Percentiles rank a stretch among this genome's conserved stretches.
Conservation (phyloP, 2,329 filamentous ascomycete genomes). For the Sclerotinia glacialis region DNA sequence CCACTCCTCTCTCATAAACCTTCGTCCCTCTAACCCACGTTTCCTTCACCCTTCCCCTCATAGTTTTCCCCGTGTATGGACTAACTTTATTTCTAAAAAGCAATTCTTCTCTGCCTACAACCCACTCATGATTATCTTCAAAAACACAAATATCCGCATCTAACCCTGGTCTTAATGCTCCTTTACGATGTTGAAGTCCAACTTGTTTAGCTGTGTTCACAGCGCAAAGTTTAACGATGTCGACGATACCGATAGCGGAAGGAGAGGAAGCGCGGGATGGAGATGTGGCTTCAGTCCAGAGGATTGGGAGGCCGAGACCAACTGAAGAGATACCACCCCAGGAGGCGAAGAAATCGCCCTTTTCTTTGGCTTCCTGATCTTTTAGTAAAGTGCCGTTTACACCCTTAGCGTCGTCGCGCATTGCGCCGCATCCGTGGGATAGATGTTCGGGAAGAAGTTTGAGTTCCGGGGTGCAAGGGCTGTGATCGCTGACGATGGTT, state of each 20-base stretch:
- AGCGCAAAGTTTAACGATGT: slow-evolving; percentile 83
- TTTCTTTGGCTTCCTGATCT: slow-evolving; percentile 43
- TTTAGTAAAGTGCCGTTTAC: slow-evolving; percentile 32
- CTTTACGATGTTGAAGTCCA: slow-evolving; percentile 76
- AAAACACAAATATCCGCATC: slow-evolving; percentile 93
- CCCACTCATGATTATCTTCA: slow-evolving; percentile 77
- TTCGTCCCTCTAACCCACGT: slow-evolving; percentile 39
- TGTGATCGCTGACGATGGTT: slow-evolving; percentile 93
- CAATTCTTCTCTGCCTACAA: slow-evolving; percentile 74
- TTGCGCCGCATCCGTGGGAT: slow-evolving; percentile 40
- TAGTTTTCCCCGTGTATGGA: slow-evolving; percentile 57
- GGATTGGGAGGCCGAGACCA: slow-evolving; percentile 84
- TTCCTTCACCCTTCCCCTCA: slow-evolving; percentile 49
- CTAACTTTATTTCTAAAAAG: slow-evolving; percentile 52
- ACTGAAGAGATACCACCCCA: slow-evolving; percentile 97
- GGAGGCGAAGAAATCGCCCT: slow-evolving; percentile 88
- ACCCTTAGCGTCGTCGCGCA: slow-evolving; percentile 31
- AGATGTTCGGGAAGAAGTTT: slow-evolving; percentile 77
- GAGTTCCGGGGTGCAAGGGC: slow-evolving; percentile 89
- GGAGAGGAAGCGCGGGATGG: slow-evolving; percentile 32
- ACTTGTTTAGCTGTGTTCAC: slow-evolving; percentile 86
- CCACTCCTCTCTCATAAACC: slow-evolving; percentile 36
- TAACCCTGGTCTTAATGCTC: slow-evolving; percentile 74
- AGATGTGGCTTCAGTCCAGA: slow-evolving; percentile 56
- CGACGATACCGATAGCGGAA: slow-evolving; percentile 50